Evolutionary conservation across 257 asterid genomes (phyloP), one percentile per base, ranked within the genome.

Genomic region (Solanum virginianum): DNA sequence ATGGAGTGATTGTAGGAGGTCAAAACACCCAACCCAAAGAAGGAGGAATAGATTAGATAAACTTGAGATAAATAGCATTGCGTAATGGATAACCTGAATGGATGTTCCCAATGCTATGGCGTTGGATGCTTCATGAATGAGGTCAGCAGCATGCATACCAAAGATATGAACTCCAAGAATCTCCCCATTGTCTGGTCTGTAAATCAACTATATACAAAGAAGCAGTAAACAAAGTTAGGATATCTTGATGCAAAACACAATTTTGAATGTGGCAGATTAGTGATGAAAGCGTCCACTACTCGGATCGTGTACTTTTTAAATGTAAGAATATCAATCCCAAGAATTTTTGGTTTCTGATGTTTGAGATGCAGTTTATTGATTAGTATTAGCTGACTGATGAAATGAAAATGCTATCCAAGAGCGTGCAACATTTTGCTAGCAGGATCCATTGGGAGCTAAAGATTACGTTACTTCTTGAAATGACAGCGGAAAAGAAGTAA

Each of bases 61-160:
- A 14, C 81, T 74, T 47, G 41, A 47, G 59, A 74, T 77, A 77
- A 26, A 77, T 51, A 26, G 82, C 26, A 0, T 51, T 3, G 11
- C 16, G 1, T 15, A 26, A 51, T 77, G 82, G 10, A 51, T 51
- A 51, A 94, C 98, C 98, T 95, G 98, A 82, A 95, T 85, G 74
- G 88, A 90, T 43, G 95, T 93, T 81, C 98, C 97, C 95, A 95
- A 20, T 84, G 97, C 97, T 80, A 95, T 95, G 74, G 98, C 97
- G 84, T 95, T 95, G 62, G 98, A 95, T 32, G 97, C 97, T 91
- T 95, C 98, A 69, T 95, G 98, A 80, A 95, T 93, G 86, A 95
- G 98, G 91, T 95, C 98, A 80, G 98, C 98, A 29, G 98, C 98
- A 88, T 95, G 98, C 93, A 93, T 36, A 43, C 98, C 98, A 90